phyloP scores from a whole-genome alignment of 352 stramenopile species.

The Pythium myriotylum region DNA sequence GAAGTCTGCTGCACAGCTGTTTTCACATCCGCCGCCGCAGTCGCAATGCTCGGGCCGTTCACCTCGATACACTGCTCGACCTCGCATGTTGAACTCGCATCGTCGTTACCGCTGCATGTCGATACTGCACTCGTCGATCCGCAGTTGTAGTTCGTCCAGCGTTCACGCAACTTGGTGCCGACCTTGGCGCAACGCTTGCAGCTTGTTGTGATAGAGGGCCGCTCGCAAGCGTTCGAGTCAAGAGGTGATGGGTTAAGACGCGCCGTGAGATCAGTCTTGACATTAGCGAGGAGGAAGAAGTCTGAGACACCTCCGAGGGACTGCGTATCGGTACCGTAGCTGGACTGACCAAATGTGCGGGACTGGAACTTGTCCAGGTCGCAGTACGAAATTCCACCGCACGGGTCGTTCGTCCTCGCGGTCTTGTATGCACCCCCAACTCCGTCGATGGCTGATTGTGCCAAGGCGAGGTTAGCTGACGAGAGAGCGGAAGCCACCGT shows the following conservation, averaged over 20 bases:
- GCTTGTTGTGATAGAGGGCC: conserved; percentile 21
- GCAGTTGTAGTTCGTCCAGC: conserved; percentile 66
- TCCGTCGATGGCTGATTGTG: conserved; percentile 23
- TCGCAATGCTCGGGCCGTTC: conserved; percentile 30
- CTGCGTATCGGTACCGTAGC: not conserved
- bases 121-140: conserved; percentile 35
- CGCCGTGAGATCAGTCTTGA: not conserved
- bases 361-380: conserved; percentile 38
- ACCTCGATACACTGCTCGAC: conserved; percentile 61
- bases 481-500: conserved; percentile 40
- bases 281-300: conserved; percentile 1
- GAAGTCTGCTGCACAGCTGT: not conserved
- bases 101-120: conserved; percentile 34
- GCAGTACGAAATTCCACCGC: conserved; percentile 42
- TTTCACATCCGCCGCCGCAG: not conserved
- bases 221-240: conserved; percentile 6
- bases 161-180: conserved; percentile 50
- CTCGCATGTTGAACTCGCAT: conserved; percentile 22
- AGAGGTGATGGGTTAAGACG: not conserved
- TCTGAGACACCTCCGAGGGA: not conserved
- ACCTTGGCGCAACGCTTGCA: conserved; percentile 55
- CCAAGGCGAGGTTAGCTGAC: conserved; percentile 29
- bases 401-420: conserved; percentile 48
- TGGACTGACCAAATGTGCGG: conserved; percentile 40
- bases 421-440: conserved; percentile 31